These are phyloP conservation scores for Auriscalpium microsporum DNA, from an alignment of 768 basidiomycete genomes.

Conservation along the genomic window DNA sequence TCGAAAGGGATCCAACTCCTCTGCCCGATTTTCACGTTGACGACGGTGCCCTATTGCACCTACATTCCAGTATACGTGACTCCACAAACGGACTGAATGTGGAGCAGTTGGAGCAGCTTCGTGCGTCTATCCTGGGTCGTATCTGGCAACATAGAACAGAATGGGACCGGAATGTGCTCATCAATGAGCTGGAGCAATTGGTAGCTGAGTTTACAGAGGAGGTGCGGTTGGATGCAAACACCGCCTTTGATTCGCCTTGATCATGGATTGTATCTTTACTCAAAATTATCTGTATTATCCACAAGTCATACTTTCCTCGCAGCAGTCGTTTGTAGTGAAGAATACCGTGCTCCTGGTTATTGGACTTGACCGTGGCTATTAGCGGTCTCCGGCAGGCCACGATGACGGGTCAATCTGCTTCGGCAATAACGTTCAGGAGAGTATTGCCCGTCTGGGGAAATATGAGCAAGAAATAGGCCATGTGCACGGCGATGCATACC, in stretches of 20 bases:
- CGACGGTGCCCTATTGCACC: slow-evolving; percentile 34
- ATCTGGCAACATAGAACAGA: slow-evolving; percentile 78
- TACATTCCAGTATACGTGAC: slow-evolving; percentile 42
- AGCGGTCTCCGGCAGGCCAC: too few species aligned
- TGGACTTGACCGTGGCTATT: too few species aligned
- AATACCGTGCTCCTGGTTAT: too few species aligned
- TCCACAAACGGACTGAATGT: slow-evolving; percentile 57
- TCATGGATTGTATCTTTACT: not conserved
- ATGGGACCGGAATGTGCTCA: slow-evolving; percentile 72
- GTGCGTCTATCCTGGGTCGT: slow-evolving; percentile 69
- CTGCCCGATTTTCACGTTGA: slow-evolving; percentile 73
- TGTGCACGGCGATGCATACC: too few species aligned
- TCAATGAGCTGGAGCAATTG: slow-evolving; percentile 49
- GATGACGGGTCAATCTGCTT: too few species aligned
- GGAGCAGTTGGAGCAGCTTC: slow-evolving; percentile 90
- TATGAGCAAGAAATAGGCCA: too few species aligned
- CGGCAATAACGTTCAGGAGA: too few species aligned
- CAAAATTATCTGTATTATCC: slow-evolving; percentile 11
- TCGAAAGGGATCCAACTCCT: slow-evolving; percentile 59
- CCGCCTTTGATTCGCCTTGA: not conserved
- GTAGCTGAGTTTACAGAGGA: slow-evolving; percentile 63
- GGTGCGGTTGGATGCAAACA: slow-evolving; percentile 27
- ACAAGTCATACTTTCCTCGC: too few species aligned
- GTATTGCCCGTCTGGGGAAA: too few species aligned
- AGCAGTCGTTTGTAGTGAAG: too few species aligned